Conservation (phyloP, 192 early-diverging fungal species). For the Chytriomyces confervae region DNA sequence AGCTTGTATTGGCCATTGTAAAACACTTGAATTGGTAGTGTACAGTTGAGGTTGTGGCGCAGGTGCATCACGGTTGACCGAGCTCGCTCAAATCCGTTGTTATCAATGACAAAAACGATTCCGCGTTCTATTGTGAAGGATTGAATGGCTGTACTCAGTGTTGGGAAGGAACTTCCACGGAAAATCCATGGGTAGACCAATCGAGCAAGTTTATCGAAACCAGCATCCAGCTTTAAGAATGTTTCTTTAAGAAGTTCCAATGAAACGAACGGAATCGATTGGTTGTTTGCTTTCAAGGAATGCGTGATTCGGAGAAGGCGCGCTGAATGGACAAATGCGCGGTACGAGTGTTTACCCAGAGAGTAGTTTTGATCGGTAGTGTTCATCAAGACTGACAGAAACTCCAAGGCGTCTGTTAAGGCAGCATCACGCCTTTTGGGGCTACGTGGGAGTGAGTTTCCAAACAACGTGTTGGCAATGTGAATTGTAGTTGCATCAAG, state of each 20-base stretch:
- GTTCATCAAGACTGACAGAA: not conserved
- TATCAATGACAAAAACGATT: not conserved
- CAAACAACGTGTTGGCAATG: not conserved
- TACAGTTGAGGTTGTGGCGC: constrained; percentile 3
- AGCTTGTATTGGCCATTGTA: not conserved
- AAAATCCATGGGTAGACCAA: constrained; percentile 4
- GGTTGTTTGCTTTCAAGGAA: not conserved
- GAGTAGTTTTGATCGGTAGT: not conserved
- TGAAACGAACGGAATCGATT: not conserved
- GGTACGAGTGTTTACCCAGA: not conserved
- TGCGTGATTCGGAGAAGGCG: not conserved
- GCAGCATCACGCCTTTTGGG: not conserved
- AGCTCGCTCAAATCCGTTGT: not conserved
- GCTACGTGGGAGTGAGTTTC: not conserved
- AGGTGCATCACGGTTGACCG: not conserved
- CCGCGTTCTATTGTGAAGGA: not conserved
- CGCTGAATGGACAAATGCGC: not conserved
- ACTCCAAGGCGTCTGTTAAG: not conserved
- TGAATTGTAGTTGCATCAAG: no score
- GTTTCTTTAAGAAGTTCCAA: not conserved
- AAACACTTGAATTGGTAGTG: constrained; percentile 10
- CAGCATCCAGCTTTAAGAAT: not conserved
- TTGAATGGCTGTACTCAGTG: no score
- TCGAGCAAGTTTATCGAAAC: not conserved
- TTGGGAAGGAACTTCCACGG: not conserved